Percentiles rank a stretch among this genome's conserved stretches.
These are phyloP conservation scores for Chrysanthemum seticuspe DNA, from an alignment of 129 eudicot genomes.

Conservation along the genomic window DNA sequence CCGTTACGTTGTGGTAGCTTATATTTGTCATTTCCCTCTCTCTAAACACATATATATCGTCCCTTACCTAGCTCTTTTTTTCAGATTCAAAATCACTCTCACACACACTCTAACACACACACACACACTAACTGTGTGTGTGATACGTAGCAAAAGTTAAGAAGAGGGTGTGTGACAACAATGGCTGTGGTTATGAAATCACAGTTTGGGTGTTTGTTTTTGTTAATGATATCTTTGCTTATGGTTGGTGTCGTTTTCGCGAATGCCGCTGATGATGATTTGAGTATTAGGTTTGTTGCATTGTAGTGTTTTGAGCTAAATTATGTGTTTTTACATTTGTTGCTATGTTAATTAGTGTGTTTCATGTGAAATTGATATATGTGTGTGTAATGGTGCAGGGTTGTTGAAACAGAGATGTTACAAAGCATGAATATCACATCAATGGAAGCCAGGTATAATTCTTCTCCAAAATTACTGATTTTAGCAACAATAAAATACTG, in stretches of 20 bases:
- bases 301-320: neutral
- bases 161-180: slow-evolving; percentile 2
- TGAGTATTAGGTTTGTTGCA: slow-evolving; percentile 20
- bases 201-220: slow-evolving; percentile 14
- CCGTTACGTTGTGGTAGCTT: slow-evolving; percentile 51
- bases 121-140: slow-evolving; percentile 25
- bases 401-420: slow-evolving; percentile 49
- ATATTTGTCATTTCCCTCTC: slow-evolving; percentile 34
- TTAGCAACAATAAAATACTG: slow-evolving; percentile 19
- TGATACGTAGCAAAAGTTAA: neutral
- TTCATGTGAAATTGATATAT: neutral
- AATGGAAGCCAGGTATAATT: slow-evolving; percentile 48
- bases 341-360: neutral
- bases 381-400: slow-evolving; percentile 35
- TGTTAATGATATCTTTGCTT: slow-evolving; percentile 20
- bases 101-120: neutral
- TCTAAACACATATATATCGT: slow-evolving; percentile 30
- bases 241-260: slow-evolving; percentile 5
- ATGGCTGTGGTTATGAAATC: slow-evolving; percentile 28
- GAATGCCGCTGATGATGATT: neutral
- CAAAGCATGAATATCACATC: slow-evolving; percentile 61
- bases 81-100: slow-evolving; percentile 17
- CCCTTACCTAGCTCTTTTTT: slow-evolving; percentile 23
- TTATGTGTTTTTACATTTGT: neutral
- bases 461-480: neutral